Evolutionary conservation across 306 rosid genomes (phyloP).

Genomic region (Prunus mume): DNA sequence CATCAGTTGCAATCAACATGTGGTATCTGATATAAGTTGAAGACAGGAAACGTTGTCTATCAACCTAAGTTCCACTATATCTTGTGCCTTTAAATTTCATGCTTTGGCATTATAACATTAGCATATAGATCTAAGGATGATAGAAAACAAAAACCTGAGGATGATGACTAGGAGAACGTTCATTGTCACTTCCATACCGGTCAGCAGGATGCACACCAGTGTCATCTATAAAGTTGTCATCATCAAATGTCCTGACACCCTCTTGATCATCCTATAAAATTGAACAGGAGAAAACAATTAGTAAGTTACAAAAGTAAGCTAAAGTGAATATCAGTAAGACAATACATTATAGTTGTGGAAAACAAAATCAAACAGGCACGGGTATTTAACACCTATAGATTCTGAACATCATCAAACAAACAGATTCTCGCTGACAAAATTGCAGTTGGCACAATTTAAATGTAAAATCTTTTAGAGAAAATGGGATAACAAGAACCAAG

Average conservation of each 20-base stretch:
- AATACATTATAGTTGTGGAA: neutral
- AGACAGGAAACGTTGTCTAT: neutral
- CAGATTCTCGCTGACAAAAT: neutral
- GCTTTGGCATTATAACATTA: neutral
- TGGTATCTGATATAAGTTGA: neutral
- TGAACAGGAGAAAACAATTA: constrained; percentile 19
- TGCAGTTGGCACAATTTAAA: neutral
- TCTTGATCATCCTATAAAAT: constrained; percentile 74
- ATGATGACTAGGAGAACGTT: constrained; percentile 66
- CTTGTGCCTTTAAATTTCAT: neutral
- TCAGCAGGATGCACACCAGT: constrained; percentile 75
- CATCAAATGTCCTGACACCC: constrained; percentile 73
- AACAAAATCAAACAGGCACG: neutral
- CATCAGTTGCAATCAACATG: neutral
- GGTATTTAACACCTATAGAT: neutral
- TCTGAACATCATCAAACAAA: neutral
- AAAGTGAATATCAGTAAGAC: neutral
- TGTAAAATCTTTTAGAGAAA: neutral
- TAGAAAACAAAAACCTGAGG: constrained; percentile 62
- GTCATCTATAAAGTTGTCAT: constrained; percentile 96
- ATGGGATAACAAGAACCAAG: neutral
- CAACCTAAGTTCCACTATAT: neutral
- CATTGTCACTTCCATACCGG: constrained; percentile 61
- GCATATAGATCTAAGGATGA: neutral
- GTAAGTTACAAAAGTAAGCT: constrained; percentile 16